These are phyloP conservation scores for Irpex sp. DNA, from an alignment of 1,284 basidiomycete species.

Conservation along the genomic window DNA sequence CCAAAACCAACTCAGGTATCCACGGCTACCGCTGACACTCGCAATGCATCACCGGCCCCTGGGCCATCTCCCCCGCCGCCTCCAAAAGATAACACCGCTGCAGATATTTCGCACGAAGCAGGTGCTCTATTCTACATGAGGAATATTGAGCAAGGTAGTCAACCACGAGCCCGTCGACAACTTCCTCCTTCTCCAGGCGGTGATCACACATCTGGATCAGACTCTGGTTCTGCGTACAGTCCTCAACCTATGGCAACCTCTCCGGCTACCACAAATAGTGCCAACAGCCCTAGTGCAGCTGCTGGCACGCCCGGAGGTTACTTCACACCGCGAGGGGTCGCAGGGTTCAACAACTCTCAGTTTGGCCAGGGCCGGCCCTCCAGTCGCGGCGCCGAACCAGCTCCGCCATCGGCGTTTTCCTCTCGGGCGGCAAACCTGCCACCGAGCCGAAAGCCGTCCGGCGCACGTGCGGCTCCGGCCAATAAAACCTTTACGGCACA, in stretches of 20 bases:
- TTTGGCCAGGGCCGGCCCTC: not conserved
- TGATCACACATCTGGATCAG: slow-evolving; percentile 22
- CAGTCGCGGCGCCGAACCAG: not conserved
- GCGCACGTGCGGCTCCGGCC: slow-evolving; percentile 74
- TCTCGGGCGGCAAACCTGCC: slow-evolving; percentile 1
- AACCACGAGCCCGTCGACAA: slow-evolving; percentile 14
- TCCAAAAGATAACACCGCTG: slow-evolving; percentile 22
- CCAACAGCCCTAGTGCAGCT: slow-evolving; percentile 1
- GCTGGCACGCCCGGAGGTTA: not conserved
- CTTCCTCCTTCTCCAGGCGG: slow-evolving; percentile 19
- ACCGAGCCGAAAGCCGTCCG: slow-evolving; percentile 51
- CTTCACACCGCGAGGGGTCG: not conserved
- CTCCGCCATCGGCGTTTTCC: not conserved
- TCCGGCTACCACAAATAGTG: not conserved
- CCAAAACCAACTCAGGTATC: not conserved
- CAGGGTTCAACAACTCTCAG: slow-evolving; percentile 17
- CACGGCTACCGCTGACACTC: not conserved
- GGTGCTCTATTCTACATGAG: slow-evolving; percentile 70
- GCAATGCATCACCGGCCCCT: not conserved
- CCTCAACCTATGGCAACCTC: slow-evolving; percentile 14
- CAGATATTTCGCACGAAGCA: slow-evolving; percentile 47
- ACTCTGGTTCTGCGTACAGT: slow-evolving; percentile 21
- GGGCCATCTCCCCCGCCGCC: slow-evolving; percentile 16
- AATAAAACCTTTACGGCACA: slow-evolving; percentile 22
- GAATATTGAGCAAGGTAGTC: slow-evolving; percentile 26